phyloP scores from a whole-genome alignment of 2,329 filamentous ascomycete genomes.

The Chaetomiaceae sp. region DNA sequence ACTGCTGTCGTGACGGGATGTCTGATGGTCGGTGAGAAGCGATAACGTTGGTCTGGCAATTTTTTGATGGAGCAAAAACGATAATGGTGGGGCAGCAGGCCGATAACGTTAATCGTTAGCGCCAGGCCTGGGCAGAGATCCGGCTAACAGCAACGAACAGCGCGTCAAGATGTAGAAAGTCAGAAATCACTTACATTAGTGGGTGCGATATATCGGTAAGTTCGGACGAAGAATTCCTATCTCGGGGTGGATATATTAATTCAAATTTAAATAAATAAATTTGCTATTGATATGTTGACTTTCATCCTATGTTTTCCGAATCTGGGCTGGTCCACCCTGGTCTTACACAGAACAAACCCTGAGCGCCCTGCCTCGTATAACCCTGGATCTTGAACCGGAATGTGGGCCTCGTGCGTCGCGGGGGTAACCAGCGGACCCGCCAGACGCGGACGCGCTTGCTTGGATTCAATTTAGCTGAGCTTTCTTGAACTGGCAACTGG shows the following conservation, averaged over 20 bases:
- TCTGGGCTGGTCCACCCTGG: no score
- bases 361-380: neutral
- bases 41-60: constrained; percentile 7
- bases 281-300: no score
- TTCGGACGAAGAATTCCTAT: no score
- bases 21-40: neutral
- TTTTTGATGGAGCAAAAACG: constrained; percentile 8
- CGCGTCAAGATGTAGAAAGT: no score
- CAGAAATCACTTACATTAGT: no score
- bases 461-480: constrained; percentile 12
- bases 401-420: constrained; percentile 24
- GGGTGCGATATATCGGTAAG: no score
- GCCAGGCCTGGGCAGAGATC: neutral
- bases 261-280: no score
- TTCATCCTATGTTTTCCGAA: neutral
- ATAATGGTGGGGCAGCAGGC: constrained; percentile 18
- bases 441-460: constrained; percentile 25
- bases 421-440: constrained; percentile 21
- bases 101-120: constrained; percentile 22
- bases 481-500: neutral
- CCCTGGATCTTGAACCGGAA: neutral
- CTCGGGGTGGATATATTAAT: no score
- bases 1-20: neutral
- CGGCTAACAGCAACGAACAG: no score
- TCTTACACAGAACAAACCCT: neutral